phyloP scores from a whole-genome alignment of 2,329 filamentous ascomycete genomes.

The Ceratocystis lukuohia region DNA sequence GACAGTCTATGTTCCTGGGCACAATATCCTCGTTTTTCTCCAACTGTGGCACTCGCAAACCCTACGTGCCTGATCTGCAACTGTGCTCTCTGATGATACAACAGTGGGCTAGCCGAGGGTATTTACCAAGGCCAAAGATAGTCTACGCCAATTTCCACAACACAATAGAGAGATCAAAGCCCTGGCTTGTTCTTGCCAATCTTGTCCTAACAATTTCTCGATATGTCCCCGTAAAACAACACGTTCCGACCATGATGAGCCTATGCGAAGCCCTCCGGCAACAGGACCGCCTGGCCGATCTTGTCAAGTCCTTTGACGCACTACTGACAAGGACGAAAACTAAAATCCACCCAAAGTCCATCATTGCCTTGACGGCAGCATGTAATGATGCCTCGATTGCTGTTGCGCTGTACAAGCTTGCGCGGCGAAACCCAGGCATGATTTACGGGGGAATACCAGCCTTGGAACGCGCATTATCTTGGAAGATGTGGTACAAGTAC shows the following conservation, averaged over 20 bases:
- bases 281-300: conserved; percentile 18
- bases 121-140: conserved; percentile 4
- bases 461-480: conserved; percentile 24
- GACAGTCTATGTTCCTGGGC: conserved; percentile 20
- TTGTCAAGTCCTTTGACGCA: conserved; percentile 19
- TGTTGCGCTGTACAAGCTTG: conserved; percentile 22
- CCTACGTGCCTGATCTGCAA: conserved; percentile 16
- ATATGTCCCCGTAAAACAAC: conserved; percentile 13
- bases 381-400: conserved; percentile 24
- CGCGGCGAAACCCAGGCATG: conserved; percentile 9
- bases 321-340: conserved; percentile 7
- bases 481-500: conserved; percentile 27
- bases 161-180: background rate
- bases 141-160: conserved; percentile 7
- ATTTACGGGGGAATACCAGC: conserved; percentile 14
- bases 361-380: conserved; percentile 18
- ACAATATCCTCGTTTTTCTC: conserved; percentile 18
- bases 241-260: conserved; percentile 17
- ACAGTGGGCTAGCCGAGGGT: conserved; percentile 22
- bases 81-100: conserved; percentile 21
- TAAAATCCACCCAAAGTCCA: conserved; percentile 7
- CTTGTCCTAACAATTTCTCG: conserved; percentile 11
- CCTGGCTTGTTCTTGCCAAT: conserved; percentile 11
- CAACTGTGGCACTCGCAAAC: background rate
- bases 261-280: conserved; percentile 20